Percentiles rank a stretch among this genome's conserved stretches.
Evolutionary conservation across 2,329 filamentous ascomycete species (phyloP).

Genomic region (Microdochium trichocladiopsis): DNA sequence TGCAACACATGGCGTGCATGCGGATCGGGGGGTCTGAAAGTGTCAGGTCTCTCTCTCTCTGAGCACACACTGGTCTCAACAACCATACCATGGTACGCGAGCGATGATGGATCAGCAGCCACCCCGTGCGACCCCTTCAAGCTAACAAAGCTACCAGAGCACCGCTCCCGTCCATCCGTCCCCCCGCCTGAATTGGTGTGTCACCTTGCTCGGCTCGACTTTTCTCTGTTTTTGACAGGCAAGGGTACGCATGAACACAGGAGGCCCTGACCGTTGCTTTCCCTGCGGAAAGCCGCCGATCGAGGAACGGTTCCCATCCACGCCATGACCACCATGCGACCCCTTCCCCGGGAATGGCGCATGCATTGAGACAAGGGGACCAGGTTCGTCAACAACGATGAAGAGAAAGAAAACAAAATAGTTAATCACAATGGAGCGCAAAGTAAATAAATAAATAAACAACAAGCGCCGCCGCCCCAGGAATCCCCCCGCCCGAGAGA

Average conservation of each 20-base stretch:
- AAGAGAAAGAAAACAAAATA: not conserved
- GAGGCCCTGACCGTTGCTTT: not conserved
- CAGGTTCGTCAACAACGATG: not conserved
- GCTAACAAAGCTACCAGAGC: too few species aligned
- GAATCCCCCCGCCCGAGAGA: not conserved
- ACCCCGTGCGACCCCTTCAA: too few species aligned
- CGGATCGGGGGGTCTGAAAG: too few species aligned
- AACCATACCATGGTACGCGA: too few species aligned
- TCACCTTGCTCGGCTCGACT: not conserved
- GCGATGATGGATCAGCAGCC: too few species aligned
- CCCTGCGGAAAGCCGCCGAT: not conserved
- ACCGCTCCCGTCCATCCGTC: too few species aligned
- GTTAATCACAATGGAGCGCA: not conserved
- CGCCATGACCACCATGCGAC: not conserved
- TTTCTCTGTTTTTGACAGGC: not conserved
- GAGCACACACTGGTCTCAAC: too few species aligned
- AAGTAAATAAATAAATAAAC: not conserved
- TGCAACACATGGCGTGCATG: too few species aligned
- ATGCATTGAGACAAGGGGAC: not conserved
- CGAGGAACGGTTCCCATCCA: not conserved
- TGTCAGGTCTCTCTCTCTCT: too few species aligned
- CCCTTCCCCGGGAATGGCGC: not conserved
- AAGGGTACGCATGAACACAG: not conserved
- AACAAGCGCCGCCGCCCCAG: not conserved
- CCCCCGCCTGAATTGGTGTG: not conserved